These are phyloP conservation scores for Suhomyces sp. DNA, from an alignment of 805 yeast genomes.

Conservation along the genomic window DNA sequence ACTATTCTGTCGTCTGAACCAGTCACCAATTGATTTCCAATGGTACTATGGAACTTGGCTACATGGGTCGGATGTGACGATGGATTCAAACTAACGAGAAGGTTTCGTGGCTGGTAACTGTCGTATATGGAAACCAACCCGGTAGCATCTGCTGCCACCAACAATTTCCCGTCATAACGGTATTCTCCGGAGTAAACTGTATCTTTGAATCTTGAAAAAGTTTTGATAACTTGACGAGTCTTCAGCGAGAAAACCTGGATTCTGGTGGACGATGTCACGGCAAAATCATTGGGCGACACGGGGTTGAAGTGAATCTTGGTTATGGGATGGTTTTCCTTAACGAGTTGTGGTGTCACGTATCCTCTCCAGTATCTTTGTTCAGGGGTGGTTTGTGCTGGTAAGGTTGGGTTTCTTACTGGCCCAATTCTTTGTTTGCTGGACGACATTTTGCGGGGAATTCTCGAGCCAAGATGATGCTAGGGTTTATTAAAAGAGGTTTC, in stretches of 20 bases:
- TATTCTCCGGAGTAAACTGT: constrained; percentile 90
- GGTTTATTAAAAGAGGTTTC: too few species aligned
- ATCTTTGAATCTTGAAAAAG: constrained; percentile 85
- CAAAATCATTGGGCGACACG: constrained; percentile 82
- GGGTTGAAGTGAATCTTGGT: constrained; percentile 89
- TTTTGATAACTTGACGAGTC: constrained; percentile 86
- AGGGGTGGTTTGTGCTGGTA: constrained; percentile 84
- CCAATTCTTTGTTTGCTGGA: constrained; percentile 64
- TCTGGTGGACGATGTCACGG: constrained; percentile 87
- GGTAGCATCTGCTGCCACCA: constrained; percentile 94
- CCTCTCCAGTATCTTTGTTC: constrained; percentile 95
- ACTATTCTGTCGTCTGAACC: constrained; percentile 91
- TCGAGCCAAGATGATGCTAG: too few species aligned
- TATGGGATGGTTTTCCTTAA: constrained; percentile 91
- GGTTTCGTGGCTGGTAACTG: constrained; percentile 71
- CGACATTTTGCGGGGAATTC: constrained; percentile 64
- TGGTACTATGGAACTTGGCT: constrained; percentile 82
- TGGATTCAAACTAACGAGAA: constrained; percentile 78
- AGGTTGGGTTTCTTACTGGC: constrained; percentile 66
- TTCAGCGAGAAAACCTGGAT: constrained; percentile 92
- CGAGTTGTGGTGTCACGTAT: constrained; percentile 77
- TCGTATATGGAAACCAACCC: constrained; percentile 92
- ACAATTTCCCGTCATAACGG: constrained; percentile 84
- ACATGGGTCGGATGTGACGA: constrained; percentile 89
- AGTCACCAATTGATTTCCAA: constrained; percentile 72